A percentile compares a stretch with the other conserved stretches of the same genome.
Evolutionary conservation across 164 flowering plant species (phyloP).

Genomic region (Nelumbo lutea): DNA sequence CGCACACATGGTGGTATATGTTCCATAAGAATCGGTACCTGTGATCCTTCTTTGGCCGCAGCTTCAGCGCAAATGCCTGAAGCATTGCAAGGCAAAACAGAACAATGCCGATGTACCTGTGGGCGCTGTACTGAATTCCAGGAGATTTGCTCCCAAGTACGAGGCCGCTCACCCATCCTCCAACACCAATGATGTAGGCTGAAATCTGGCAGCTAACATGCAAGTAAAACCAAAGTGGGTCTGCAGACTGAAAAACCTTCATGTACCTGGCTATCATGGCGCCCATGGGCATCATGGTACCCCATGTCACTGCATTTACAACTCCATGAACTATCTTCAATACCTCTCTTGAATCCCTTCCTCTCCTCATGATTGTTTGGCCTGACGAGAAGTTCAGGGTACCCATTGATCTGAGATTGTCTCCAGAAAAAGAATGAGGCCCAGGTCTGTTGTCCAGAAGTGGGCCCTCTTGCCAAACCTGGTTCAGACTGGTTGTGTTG

Average conservation of each 20-base stretch:
- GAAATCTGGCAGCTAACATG: constrained; percentile 64
- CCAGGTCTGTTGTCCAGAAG: too few relatives aligned
- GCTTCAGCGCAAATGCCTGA: constrained; percentile 78
- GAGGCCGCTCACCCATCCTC: constrained; percentile 81
- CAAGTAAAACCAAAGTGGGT: constrained; percentile 84
- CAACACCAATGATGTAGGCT: constrained; percentile 69
- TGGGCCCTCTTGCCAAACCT: constrained; percentile 83
- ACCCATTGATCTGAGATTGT: too few relatives aligned
- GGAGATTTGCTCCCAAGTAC: constrained; percentile 64
- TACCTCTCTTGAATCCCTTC: too few relatives aligned
- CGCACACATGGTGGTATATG: constrained; percentile 67
- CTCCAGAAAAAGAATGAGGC: too few relatives aligned
- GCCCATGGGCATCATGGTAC: constrained; percentile 66
- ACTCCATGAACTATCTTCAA: constrained; percentile 49
- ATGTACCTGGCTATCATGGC: constrained; percentile 59
- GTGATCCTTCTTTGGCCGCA: constrained; percentile 74
- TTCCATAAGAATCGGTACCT: constrained; percentile 70
- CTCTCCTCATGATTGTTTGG: too few relatives aligned
- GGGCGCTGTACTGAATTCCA: constrained; percentile 36
- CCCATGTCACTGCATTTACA: constrained; percentile 79
- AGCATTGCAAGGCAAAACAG: constrained; percentile 67
- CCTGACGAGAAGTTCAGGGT: too few relatives aligned
- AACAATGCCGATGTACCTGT: constrained; percentile 68
- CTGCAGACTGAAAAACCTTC: constrained; percentile 49
- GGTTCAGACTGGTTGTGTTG: constrained; percentile 34